Evolutionary conservation across 768 basidiomycete species (phyloP), one percentile per base, ranked within the genome.

Genomic region (Pleurotus djamor): DNA sequence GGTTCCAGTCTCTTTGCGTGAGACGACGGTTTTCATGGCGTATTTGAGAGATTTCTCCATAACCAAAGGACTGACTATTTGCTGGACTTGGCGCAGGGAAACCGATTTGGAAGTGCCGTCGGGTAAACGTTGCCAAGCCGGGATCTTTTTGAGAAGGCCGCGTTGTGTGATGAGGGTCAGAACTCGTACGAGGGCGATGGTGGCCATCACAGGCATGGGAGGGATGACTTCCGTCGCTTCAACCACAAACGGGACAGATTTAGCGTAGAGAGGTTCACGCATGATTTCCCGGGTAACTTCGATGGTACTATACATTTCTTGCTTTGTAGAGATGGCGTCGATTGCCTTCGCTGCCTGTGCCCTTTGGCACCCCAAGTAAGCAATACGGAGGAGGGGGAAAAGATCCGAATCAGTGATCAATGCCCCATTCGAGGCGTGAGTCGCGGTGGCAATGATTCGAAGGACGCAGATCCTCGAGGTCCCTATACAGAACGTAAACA

Each of bases 91-190:
- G 8, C 51, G 37, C 7, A 68, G 62, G 6, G 66, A 63, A 34
- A 63, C 54, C 2, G 63, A 59, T 5, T 65, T 57, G 7, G 58
- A 59, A 5, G 64, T 61, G 3, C 67, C 71, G 1, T 54, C 55
- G 6, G 73, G 72, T 2, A 69, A 45, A 47, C 65, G 65, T 16
- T 62, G 64, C 57, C 56, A 64, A 33, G 61, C 63, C 5, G 61
- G 57, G 13, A 64, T 61, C 17, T 60, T 60, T 6, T 61, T 64
- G 1, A 74, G 62, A 14, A 68, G 38, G 35, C 64, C 66, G 16
- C 69, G 68, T 54, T 70, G 59, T 6, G 71, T 68, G 4, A 75
- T 67, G 7, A 71, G 47, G 4, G 67, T 67, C 13, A 73, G 62
- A 4, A 74, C 60, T 4, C 72, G 68, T 12, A 67, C 57, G 21